These are phyloP conservation scores for Seminavis robusta DNA, from an alignment of 108 stramenopile genomes.

Conservation along the genomic window DNA sequence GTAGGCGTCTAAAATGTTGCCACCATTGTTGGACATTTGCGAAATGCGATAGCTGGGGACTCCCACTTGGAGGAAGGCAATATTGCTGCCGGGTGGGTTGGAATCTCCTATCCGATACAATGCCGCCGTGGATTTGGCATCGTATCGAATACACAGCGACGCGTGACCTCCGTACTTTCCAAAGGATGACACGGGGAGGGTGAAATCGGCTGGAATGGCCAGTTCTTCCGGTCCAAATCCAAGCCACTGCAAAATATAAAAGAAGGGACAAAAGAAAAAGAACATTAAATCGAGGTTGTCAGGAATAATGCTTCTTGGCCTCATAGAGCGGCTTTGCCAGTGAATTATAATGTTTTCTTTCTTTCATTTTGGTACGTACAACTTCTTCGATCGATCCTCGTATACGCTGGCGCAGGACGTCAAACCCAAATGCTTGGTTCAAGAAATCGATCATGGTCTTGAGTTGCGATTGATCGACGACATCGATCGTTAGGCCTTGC, in stretches of 20 bases:
- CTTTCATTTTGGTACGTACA: conserved; percentile 10
- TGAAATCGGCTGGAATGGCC: conserved; percentile 57
- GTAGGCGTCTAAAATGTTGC: conserved; percentile 80
- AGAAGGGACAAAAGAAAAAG: background rate
- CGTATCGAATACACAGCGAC: conserved; percentile 72
- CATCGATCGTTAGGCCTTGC: conserved; percentile 64
- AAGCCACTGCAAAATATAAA: conserved; percentile 48
- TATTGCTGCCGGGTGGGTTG: conserved; percentile 65
- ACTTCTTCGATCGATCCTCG: conserved; percentile 31
- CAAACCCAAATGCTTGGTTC: conserved; percentile 50
- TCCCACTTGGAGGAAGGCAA: conserved; percentile 78
- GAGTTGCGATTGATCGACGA: conserved; percentile 56
- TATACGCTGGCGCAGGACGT: conserved; percentile 30
- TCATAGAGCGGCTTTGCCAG: background rate
- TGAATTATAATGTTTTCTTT: too few relatives aligned
- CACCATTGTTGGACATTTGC: conserved; percentile 76
- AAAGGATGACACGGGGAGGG: conserved; percentile 73
- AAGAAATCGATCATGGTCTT: conserved; percentile 70
- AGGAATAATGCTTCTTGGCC: background rate
- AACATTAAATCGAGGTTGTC: background rate
- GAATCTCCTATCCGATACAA: conserved; percentile 52
- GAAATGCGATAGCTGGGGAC: conserved; percentile 78
- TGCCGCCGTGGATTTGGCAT: conserved; percentile 30
- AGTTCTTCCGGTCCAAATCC: conserved; percentile 82
- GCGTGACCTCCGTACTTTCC: conserved; percentile 78